Percentiles rank a stretch among this genome's conserved stretches.
phyloP scores from a whole-genome alignment of 768 basidiomycete species.

The Rhizopogon roseolus region DNA sequence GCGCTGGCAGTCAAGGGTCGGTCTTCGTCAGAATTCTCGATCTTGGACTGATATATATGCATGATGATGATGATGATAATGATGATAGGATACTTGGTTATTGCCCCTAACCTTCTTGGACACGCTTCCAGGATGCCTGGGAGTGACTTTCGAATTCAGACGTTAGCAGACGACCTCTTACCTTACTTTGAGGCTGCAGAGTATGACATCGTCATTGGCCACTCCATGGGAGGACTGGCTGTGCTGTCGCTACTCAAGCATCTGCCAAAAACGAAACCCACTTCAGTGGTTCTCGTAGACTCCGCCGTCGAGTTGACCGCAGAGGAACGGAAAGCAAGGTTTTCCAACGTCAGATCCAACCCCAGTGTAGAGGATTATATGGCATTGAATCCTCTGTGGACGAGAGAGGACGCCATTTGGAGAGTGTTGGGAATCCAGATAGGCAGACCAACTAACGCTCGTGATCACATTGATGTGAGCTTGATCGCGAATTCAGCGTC shows the following conservation, averaged over 20 bases:
- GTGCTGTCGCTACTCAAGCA: constrained; percentile 9
- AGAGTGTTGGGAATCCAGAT: constrained; percentile 5
- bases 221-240: constrained; percentile 17
- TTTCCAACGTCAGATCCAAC: not conserved
- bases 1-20: constrained; percentile 13
- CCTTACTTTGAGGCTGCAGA: constrained; percentile 1
- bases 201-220: constrained; percentile 10
- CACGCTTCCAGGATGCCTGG: constrained; percentile 13
- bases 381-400: constrained; percentile 8
- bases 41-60: not conserved
- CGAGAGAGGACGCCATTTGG: constrained; percentile 7
- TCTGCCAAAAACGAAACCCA: constrained; percentile 5
- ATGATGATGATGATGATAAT: too few relatives aligned
- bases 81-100: constrained; percentile 17
- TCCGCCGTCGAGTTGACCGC: constrained; percentile 4
- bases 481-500: not conserved
- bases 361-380: not conserved
- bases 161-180: constrained; percentile 1
- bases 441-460: constrained; percentile 1
- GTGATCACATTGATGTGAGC: constrained; percentile 5
- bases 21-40: not conserved
- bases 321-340: not conserved
- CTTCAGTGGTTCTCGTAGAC: constrained; percentile 16
- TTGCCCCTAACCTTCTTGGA: constrained; percentile 19
- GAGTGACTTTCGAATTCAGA: not conserved